A percentile compares a stretch with the other conserved stretches of the same genome.
Conservation (phyloP, 441 rosid species). For the Isatis lusitanica region DNA sequence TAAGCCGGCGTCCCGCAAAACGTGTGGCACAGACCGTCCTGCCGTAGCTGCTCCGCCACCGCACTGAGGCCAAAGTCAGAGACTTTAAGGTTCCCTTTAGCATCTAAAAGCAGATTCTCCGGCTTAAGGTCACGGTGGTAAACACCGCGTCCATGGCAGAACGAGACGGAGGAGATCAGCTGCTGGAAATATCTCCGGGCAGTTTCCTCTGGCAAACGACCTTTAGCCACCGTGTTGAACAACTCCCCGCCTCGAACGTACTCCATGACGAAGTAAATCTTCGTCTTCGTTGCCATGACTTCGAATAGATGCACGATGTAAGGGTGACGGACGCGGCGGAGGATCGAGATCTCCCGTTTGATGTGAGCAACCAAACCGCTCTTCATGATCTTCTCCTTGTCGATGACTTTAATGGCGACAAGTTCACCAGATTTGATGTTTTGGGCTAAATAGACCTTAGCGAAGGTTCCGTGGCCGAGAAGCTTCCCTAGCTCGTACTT, state of each 20-base stretch:
- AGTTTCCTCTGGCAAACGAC: constrained; percentile 62
- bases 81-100: constrained; percentile 70
- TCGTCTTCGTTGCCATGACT: constrained; percentile 88
- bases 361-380: constrained; percentile 73
- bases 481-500: constrained; percentile 85
- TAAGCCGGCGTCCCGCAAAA: constrained; percentile 92
- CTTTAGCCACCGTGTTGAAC: constrained; percentile 74
- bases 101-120: constrained; percentile 74
- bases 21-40: constrained; percentile 83
- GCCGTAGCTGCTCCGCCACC: constrained; percentile 79
- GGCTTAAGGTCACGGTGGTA: constrained; percentile 90
- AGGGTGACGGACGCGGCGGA: constrained; percentile 88
- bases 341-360: constrained; percentile 84
- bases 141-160: constrained; percentile 82
- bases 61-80: constrained; percentile 88
- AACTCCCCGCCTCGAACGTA: constrained; percentile 85
- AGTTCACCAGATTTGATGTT: constrained; percentile 56
- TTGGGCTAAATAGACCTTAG: constrained; percentile 77
- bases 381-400: constrained; percentile 79
- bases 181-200: constrained; percentile 82
- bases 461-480: constrained; percentile 83
- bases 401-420: constrained; percentile 86
- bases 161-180: constrained; percentile 67
- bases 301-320: constrained; percentile 79
- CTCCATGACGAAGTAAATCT: constrained; percentile 95